These are phyloP conservation scores for Celoporthe dispersa DNA, from an alignment of 2,329 filamentous ascomycete species.

Conservation along the genomic window DNA sequence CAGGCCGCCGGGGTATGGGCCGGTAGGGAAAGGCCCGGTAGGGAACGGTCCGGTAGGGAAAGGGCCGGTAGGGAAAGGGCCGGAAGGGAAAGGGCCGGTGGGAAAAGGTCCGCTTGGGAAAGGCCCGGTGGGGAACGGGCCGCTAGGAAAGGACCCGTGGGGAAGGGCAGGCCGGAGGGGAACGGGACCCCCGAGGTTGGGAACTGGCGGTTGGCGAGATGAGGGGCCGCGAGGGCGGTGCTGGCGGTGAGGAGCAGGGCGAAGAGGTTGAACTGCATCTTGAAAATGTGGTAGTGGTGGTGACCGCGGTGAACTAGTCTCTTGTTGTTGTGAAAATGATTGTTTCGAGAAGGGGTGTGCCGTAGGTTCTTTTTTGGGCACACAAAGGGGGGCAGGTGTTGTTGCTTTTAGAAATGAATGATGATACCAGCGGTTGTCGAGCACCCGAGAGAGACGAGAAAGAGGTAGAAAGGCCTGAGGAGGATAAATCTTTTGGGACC, in stretches of 20 bases:
- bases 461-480: background rate
- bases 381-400: background rate
- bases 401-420: background rate
- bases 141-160: background rate
- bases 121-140: background rate
- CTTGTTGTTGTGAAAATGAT: background rate
- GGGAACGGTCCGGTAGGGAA: background rate
- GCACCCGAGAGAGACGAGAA: background rate
- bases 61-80: background rate
- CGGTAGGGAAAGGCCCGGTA: background rate
- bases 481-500: background rate
- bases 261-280: constrained; percentile 24
- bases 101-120: background rate
- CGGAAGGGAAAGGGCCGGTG: background rate
- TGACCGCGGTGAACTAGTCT: no score
- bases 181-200: background rate
- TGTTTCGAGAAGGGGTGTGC: no score
- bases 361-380: no score
- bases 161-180: background rate
- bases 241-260: constrained; percentile 22
- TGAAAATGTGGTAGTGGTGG: background rate
- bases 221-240: constrained; percentile 21
- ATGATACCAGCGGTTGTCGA: constrained; percentile 3
- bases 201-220: background rate
- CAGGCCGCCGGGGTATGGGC: background rate